phyloP scores from a whole-genome alignment of 352 stramenopile species.

The Peronospora farinosa region DNA sequence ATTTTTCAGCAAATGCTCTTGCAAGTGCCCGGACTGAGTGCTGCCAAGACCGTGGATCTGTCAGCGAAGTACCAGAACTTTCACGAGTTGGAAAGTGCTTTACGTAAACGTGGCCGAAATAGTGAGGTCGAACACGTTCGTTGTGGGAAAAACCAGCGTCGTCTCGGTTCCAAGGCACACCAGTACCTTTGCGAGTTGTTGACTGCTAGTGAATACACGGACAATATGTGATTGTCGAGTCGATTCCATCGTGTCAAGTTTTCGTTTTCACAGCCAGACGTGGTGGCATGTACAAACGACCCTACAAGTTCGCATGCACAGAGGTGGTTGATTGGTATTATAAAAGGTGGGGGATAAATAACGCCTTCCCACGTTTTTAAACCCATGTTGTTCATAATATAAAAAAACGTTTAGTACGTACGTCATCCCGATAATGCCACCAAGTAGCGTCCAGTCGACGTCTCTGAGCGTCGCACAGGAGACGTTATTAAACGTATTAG shows the following conservation, averaged over 20 bases:
- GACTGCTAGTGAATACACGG: slow-evolving; percentile 30
- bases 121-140: slow-evolving; percentile 40
- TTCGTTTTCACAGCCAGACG: no score
- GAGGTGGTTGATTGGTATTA: no score
- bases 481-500: slow-evolving; percentile 46
- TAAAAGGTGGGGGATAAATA: no score
- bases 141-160: slow-evolving; percentile 43
- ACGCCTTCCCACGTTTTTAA: no score
- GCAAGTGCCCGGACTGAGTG: slow-evolving; percentile 57
- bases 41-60: slow-evolving; percentile 44
- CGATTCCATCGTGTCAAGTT: neutral
- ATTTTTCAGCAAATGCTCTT: slow-evolving; percentile 84
- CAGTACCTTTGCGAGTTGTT: slow-evolving; percentile 33
- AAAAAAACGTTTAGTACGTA: no score
- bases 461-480: slow-evolving; percentile 44
- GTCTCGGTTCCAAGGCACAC: slow-evolving; percentile 35
- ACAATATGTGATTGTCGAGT: slow-evolving; percentile 11
- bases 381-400: no score
- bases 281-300: no score
- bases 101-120: slow-evolving; percentile 29
- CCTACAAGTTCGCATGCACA: no score
- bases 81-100: slow-evolving; percentile 34
- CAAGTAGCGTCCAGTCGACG: slow-evolving; percentile 34
- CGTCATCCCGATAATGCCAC: no score
- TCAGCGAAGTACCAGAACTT: slow-evolving; percentile 46